A percentile compares a stretch with the other conserved stretches of the same genome.
phyloP scores from a whole-genome alignment of 208 protist genomes.

The Wallacemonas sp. region DNA sequence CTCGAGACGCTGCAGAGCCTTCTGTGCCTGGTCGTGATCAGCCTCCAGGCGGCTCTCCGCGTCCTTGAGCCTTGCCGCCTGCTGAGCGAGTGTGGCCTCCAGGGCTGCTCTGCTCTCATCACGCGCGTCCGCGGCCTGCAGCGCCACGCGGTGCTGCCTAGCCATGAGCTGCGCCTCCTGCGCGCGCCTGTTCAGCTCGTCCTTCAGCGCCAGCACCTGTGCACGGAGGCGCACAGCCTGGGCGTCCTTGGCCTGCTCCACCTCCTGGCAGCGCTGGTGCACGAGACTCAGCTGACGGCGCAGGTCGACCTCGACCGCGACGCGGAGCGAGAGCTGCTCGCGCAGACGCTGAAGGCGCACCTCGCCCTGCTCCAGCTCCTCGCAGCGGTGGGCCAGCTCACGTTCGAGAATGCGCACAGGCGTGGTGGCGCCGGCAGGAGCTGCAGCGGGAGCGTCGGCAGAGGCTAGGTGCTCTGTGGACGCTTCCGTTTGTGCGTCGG shows the following conservation, averaged over 20 bases:
- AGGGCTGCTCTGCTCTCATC: constrained; percentile 20
- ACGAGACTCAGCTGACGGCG: constrained; percentile 48
- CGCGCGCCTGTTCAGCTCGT: constrained; percentile 67
- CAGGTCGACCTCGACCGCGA: constrained; percentile 52
- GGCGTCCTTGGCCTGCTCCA: constrained; percentile 21
- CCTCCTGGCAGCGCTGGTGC: constrained; percentile 31
- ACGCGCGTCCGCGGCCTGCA: constrained; percentile 1
- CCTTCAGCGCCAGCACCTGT: constrained; percentile 75
- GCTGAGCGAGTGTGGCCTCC: constrained; percentile 18
- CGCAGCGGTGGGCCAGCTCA: constrained; percentile 21
- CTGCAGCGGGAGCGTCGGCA: not conserved
- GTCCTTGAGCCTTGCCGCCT: constrained; percentile 21
- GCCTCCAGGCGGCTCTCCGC: constrained; percentile 15
- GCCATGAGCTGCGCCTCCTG: constrained; percentile 51
- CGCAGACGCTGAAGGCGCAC: constrained; percentile 32
- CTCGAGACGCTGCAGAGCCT: constrained; percentile 10
- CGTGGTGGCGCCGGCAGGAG: not conserved
- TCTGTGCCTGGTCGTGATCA: constrained; percentile 1
- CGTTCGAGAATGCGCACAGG: constrained; percentile 12
- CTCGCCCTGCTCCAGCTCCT: constrained; percentile 22
- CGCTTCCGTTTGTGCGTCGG: too few relatives aligned
- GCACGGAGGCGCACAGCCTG: constrained; percentile 25
- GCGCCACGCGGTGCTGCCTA: constrained; percentile 32
- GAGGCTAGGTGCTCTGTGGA: too few relatives aligned
- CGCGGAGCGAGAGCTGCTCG: constrained; percentile 49